Percentiles rank a stretch among this genome's conserved stretches.
phyloP scores from a whole-genome alignment of 192 early-diverging fungal species.

The Cetraspora pellucida region DNA sequence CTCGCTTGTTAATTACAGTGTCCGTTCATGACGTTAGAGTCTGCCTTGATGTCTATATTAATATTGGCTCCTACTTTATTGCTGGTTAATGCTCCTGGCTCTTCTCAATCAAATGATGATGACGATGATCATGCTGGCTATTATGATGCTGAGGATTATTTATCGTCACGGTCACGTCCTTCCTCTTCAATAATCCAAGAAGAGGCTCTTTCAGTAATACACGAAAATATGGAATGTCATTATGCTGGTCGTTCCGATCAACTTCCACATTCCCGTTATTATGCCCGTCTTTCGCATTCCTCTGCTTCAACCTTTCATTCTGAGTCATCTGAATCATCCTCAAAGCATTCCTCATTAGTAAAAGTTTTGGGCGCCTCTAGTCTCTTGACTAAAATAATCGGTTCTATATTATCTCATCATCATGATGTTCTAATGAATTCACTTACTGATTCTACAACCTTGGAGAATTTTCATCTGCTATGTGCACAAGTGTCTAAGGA shows the following conservation, averaged over 20 bases:
- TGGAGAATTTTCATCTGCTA: conserved; percentile 22
- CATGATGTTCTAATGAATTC: neutral
- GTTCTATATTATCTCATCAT: conserved; percentile 12
- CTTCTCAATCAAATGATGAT: neutral
- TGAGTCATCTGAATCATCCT: neutral
- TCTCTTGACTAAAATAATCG: neutral
- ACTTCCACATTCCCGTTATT: no score
- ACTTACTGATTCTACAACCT: neutral
- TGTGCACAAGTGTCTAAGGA: neutral
- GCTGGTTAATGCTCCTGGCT: neutral
- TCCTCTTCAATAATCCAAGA: neutral
- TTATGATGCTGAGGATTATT: neutral
- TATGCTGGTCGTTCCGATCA: no score
- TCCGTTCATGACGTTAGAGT: conserved; percentile 22
- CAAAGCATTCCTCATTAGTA: conserved; percentile 13
- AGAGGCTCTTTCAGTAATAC: neutral
- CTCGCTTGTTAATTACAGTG: neutral
- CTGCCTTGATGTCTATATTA: conserved; percentile 27
- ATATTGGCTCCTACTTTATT: conserved; percentile 27
- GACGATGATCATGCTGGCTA: neutral
- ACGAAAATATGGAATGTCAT: no score
- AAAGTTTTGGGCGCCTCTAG: conserved; percentile 20
- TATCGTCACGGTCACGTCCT: neutral
- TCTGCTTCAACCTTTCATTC: neutral
- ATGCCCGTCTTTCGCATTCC: neutral